These are phyloP conservation scores for Fusarium equiseti DNA, from an alignment of 2,329 filamentous ascomycete species.

Conservation along the genomic window DNA sequence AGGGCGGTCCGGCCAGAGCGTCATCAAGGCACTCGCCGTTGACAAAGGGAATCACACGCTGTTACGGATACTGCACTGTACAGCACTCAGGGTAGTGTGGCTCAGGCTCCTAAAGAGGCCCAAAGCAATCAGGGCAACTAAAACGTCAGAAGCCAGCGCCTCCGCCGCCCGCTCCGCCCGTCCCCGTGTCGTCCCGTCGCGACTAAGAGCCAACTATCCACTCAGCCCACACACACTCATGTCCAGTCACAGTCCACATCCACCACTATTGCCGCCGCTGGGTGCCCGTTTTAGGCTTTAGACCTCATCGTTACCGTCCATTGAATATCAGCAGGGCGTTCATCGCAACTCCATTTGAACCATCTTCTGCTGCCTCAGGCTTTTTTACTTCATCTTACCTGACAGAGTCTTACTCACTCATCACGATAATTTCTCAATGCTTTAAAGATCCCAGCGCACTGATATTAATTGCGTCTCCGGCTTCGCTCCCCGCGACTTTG, in stretches of 20 bases:
- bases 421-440: slow-evolving; percentile 22
- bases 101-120: slow-evolving; percentile 40
- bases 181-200: slow-evolving; percentile 41
- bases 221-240: slow-evolving; percentile 42
- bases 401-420: slow-evolving; percentile 4
- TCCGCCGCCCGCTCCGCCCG: slow-evolving; percentile 39
- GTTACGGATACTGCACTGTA: slow-evolving; percentile 2
- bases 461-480: slow-evolving; percentile 33
- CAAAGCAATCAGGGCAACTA: slow-evolving; percentile 34
- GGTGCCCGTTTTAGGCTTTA: slow-evolving; percentile 39
- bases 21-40: slow-evolving; percentile 29
- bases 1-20: slow-evolving; percentile 38
- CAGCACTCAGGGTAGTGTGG: slow-evolving; percentile 29
- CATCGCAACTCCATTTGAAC: slow-evolving; percentile 40
- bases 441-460: slow-evolving; percentile 20
- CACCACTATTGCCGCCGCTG: slow-evolving; percentile 38
- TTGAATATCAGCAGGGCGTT: slow-evolving; percentile 46
- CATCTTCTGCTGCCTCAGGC: slow-evolving; percentile 34
- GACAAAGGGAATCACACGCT: slow-evolving; percentile 24
- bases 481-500: slow-evolving; percentile 38
- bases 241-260: slow-evolving; percentile 41
- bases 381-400: slow-evolving; percentile 34
- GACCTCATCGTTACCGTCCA: slow-evolving; percentile 37
- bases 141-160: slow-evolving; percentile 37
- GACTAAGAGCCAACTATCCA: slow-evolving; percentile 44